Evolutionary conservation across 495 filamentous ascomycete genomes (phyloP), one percentile per base, ranked within the genome.

Genomic region (Podospora appendiculata): DNA sequence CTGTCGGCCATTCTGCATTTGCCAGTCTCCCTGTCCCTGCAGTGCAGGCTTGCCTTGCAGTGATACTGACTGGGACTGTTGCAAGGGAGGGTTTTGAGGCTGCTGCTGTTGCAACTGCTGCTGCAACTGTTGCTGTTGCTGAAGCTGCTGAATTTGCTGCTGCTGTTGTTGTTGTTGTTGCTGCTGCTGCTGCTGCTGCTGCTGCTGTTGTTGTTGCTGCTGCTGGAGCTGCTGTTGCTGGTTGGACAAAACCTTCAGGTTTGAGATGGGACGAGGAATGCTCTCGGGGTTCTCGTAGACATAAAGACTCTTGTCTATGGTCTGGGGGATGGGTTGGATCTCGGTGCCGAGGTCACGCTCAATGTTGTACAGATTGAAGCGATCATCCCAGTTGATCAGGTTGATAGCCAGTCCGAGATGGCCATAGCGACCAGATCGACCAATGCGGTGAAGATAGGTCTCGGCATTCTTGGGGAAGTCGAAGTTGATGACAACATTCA

Each of bases 401-500:
- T 99, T 99, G 69, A 99, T 99, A 47, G 93, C 93, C 57, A 99
- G 77, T 75, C 93, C 93, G 64, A 97, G 77, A 72, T 99, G 93
- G 51, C 93, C 93, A 64, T 95, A 99, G 50, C 93, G 88, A 52
- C 93, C 93, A 41, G 93, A 99, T 58, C 93, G 87, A 69, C 93
- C 93, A 67, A 99, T 97, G 55, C 93, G 90, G 71, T 99, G 93
- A 18, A 99, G 88, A 66, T 99, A 99, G 0, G 93, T 99, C 70
- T 99, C 93, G 18, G 93, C 94, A 61, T 99, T 97, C 76, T 99
- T 99, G 8, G 93, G 93, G 70, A 99, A 99, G 64, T 99, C 93
- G 60, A 99, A 99, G 70, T 99, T 99, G 78, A 99, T 99, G 59
- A 99, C 93, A 45, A 99, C 93, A 59, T 99, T 99, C 58, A 99